Conservation (phyloP, 345 rosid species). For the Noccaea caerulescens region DNA sequence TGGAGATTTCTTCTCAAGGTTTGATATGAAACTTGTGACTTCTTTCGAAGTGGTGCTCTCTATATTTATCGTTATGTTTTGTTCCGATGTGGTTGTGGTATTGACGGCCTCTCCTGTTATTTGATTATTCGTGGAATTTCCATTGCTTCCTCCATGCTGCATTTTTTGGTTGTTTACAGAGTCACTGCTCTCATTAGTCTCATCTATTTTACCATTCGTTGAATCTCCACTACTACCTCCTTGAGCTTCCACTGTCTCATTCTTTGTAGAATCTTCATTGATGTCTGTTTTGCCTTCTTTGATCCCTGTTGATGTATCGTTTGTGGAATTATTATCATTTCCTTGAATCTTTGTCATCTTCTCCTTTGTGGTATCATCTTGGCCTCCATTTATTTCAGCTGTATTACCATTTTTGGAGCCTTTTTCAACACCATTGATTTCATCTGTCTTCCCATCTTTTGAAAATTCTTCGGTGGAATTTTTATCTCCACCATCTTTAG, state of each 20-base stretch:
- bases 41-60: conserved; percentile 33
- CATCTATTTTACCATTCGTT: conserved; percentile 14
- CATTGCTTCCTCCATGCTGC: conserved; percentile 7
- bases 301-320: background rate
- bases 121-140: conserved; percentile 8
- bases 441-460: background rate
- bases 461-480: background rate
- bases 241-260: conserved; percentile 24
- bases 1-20: conserved; percentile 41
- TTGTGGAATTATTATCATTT: conserved; percentile 1
- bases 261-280: background rate
- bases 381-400: background rate
- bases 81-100: conserved; percentile 26
- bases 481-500: background rate
- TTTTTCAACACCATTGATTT: background rate
- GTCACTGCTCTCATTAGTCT: background rate
- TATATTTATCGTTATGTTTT: conserved; percentile 4
- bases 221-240: conserved; percentile 1
- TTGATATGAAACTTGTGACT: conserved; percentile 39
- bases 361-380: background rate
- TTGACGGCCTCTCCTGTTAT: background rate
- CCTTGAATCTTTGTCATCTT: background rate
- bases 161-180: conserved; percentile 7
- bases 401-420: background rate
- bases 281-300: conserved; percentile 1